These are phyloP conservation scores for Ploettnerulaceae sp. DNA, from an alignment of 2,329 filamentous ascomycete genomes.

Conservation along the genomic window DNA sequence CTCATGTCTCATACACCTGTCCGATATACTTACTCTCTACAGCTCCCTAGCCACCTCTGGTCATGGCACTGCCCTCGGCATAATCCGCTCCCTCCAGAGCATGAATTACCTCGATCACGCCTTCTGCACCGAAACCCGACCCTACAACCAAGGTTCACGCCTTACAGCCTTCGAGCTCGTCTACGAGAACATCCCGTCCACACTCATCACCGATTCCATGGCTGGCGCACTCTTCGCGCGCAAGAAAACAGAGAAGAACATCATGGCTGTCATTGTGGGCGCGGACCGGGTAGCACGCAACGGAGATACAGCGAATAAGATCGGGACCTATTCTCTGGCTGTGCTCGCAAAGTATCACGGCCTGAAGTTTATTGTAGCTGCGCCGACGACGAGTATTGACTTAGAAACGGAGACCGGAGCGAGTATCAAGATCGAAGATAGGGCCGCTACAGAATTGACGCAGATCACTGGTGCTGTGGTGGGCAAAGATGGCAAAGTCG, in stretches of 20 bases:
- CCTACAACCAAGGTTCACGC: conserved; percentile 95
- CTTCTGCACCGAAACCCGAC: conserved; percentile 94
- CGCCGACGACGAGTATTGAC: conserved; percentile 91
- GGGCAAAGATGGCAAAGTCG: conserved; percentile 56
- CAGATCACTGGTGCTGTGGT: conserved; percentile 75
- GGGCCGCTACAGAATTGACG: conserved; percentile 75
- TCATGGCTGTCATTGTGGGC: conserved; percentile 86
- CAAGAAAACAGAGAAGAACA: conserved; percentile 57
- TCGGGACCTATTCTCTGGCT: conserved; percentile 88
- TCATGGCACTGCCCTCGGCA: conserved; percentile 93
- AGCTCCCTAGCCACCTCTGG: conserved; percentile 91
- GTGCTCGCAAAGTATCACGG: conserved; percentile 86
- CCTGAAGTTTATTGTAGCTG: conserved; percentile 91
- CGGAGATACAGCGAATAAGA: conserved; percentile 97
- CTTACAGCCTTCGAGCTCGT: conserved; percentile 96
- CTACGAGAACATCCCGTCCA: conserved; percentile 85
- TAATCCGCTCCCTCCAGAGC: conserved; percentile 77
- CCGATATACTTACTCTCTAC: conserved; percentile 9
- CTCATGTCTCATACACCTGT: neutral
- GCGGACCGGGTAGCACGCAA: conserved; percentile 91
- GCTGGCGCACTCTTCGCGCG: conserved; percentile 74
- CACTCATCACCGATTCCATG: conserved; percentile 95
- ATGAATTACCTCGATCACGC: conserved; percentile 67
- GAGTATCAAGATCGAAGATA: conserved; percentile 87
- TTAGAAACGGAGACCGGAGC: conserved; percentile 70